Base-by-base conservation (phyloP, 2,329 filamentous ascomycete species). In the Sporothrix luriei region DNA sequence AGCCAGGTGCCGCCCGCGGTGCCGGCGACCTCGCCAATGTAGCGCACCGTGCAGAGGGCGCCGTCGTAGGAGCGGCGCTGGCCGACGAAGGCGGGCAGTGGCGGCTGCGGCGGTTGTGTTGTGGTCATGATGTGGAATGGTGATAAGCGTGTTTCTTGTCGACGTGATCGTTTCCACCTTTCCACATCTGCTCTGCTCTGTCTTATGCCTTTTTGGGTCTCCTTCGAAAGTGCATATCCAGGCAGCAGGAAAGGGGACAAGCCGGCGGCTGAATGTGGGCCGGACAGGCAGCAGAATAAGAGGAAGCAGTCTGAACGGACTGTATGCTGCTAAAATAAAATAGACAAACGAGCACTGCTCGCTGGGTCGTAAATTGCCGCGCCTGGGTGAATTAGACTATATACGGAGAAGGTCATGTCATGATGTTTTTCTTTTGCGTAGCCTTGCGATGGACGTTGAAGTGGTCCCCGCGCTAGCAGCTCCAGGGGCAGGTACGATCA, bases 1-100 rank as follows among this genome's bases (percentile, higher is more conserved):
- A 98, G 85, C 94, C 94, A 98, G 72, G 85, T 83, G 66, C 93
- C 92, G 64, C 93, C 92, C 55, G 86, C 84, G 10, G 93, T 94
- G 74, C 91, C 91, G 66, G 87, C 84, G 9, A 98, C 90, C 46
- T 85, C 79, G 57, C 95, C 95, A 72, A 91, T 81, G 77, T 94
- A 98, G 72, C 93, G 89, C 70, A 98, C 85, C 0, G 94, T 98
- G 80, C 94, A 97, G 54, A 91, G 80, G 24, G 88, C 87, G 43
- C 88, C 88, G 73, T 91, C 88, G 75, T 91, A 96, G 3, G 92
- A 97, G 52, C 94, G 83, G 16, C 95, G 89, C 79, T 95, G 89
- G 67, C 92, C 92, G 72, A 90, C 77, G 61, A 79, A 76, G 14
- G 74, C 57, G 75, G 21, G 76, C 70, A 65, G 79, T 68, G 83